Evolutionary conservation across 2,329 filamentous ascomycete species (phyloP).

Genomic region (Aspergillus brasiliensis): DNA sequence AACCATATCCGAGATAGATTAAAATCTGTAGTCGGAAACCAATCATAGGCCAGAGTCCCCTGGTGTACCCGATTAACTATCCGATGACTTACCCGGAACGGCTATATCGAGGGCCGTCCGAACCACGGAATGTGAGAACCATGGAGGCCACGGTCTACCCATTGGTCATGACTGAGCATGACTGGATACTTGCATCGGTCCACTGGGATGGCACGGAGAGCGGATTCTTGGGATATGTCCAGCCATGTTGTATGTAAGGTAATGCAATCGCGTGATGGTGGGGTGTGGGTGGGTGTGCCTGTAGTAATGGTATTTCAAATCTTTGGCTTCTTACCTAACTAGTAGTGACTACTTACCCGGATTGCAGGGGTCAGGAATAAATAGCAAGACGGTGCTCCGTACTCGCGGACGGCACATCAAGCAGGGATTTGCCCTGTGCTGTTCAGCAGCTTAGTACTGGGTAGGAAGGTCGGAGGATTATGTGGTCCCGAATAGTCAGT

Average conservation of each 20-base stretch:
- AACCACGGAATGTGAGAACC: background rate
- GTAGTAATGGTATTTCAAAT: background rate
- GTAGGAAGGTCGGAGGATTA: background rate
- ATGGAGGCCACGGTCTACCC: background rate
- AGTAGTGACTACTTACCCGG: background rate
- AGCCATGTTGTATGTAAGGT: background rate
- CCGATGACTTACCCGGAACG: background rate
- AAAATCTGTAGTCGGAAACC: constrained; percentile 2
- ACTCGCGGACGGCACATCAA: background rate
- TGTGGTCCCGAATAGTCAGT: background rate
- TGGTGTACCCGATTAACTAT: constrained; percentile 9
- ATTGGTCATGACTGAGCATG: background rate
- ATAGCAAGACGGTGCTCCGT: too few relatives aligned
- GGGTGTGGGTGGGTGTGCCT: background rate
- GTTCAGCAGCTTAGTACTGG: background rate
- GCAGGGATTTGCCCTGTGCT: background rate
- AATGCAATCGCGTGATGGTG: background rate
- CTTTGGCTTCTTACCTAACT: background rate
- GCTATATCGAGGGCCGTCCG: background rate
- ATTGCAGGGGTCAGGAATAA: too few relatives aligned
- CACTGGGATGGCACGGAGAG: background rate
- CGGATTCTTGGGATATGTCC: background rate
- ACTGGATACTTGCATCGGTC: background rate
- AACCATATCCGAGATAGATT: background rate
- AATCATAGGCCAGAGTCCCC: background rate